Base-by-base conservation (phyloP, 78 protist genomes). In the Monosiga brevicollis region DNA sequence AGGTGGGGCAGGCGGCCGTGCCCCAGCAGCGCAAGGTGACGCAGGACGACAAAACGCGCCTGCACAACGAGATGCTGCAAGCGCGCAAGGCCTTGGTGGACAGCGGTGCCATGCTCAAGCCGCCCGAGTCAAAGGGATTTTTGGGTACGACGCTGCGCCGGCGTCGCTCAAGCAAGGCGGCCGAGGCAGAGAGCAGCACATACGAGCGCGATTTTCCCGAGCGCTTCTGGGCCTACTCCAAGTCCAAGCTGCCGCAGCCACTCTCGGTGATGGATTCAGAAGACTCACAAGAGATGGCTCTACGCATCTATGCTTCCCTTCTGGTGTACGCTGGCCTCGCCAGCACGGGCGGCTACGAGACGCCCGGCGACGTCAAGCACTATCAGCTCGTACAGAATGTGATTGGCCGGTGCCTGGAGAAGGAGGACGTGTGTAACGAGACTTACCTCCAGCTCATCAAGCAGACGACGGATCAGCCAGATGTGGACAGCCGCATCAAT, bases 391-490 rank as follows among this genome's bases (percentile, higher is more conserved):
- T 79, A 34, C 83, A 79, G 75, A 35, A 0, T 11, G n/a, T 79
- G 41, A 49, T 79, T 1, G 29, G 29, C 35, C 3, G 22, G 38
- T 0, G 2, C 29, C 2, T 79, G 1, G 72, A 42, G 24, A 0
- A 24, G 35, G 24, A 22, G 10, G 11, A 0, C 54, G 10, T 55
- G 42, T 32, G 76, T 49, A 22, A 55, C 75, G 83, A 79, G 43
- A 0, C 55, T 23, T 55, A 42, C 74, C 83, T 79, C 35, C 83
- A 55, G 43, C 42, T 79, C 25, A 35, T 79, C 76, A 49, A 55
- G 83, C 74, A 42, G 83, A 79, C 83, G 24, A 37, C 36, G 25
- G 39, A 79, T 49, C 80, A 76, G 39, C 76, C 83, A 29, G 26
- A 42, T 20, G 76, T 75, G 23, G 35, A 55, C 72, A 55, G 41